Evolutionary conservation across 2,329 filamentous ascomycete genomes (phyloP).

Genomic region (Aspergillus viridinutans): DNA sequence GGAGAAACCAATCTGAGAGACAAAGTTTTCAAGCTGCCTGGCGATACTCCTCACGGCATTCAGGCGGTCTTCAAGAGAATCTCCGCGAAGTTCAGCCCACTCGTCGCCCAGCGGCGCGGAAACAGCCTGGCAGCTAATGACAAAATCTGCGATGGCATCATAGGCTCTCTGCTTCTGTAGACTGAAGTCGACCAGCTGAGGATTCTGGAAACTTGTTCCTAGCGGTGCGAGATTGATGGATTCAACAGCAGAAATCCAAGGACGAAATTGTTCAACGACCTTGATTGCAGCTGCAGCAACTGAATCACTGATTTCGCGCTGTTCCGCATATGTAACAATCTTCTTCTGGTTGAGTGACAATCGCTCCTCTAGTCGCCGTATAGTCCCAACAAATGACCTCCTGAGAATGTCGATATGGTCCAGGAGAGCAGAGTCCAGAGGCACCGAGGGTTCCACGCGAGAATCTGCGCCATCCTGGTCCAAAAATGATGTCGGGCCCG

Average conservation of each 20-base stretch:
- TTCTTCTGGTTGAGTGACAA: conserved; percentile 77
- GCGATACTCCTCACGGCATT: conserved; percentile 73
- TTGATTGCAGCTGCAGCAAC: conserved; percentile 74
- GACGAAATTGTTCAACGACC: conserved; percentile 82
- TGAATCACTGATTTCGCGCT: conserved; percentile 75
- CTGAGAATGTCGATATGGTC: conserved; percentile 83
- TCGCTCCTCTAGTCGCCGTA: conserved; percentile 82
- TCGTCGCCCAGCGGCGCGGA: conserved; percentile 88
- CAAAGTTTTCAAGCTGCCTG: conserved; percentile 77
- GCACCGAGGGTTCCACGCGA: conserved; percentile 64
- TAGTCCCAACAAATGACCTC: conserved; percentile 76
- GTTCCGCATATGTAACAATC: conserved; percentile 71
- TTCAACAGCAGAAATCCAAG: conserved; percentile 85
- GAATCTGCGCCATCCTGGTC: conserved; percentile 81
- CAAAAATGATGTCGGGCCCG: conserved; percentile 65
- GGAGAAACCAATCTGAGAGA: conserved; percentile 82
- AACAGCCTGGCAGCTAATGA: conserved; percentile 85
- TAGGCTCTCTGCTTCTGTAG: conserved; percentile 91
- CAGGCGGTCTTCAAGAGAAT: conserved; percentile 81
- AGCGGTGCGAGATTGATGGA: conserved; percentile 83
- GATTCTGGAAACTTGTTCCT: conserved; percentile 73
- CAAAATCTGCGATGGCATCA: conserved; percentile 84
- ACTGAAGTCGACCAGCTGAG: conserved; percentile 80
- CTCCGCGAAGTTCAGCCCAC: conserved; percentile 88
- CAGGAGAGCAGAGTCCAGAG: conserved; percentile 71